A percentile compares a stretch with the other conserved stretches of the same genome.
Conservation (phyloP, 129 eudicot genomes). For the Daucus carota region DH1_v3.0 NC_030383.2:61600501-61601000, state of each 20-base stretch:
- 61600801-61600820: no score
- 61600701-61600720: neutral
- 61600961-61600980: neutral
- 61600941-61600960: neutral
- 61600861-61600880: neutral
- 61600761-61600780: neutral
- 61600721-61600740: slow-evolving; percentile 6
- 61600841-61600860: slow-evolving; percentile 10
- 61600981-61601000: slow-evolving; percentile 17
- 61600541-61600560: no score
- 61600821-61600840: neutral
- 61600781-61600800: neutral
- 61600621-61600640: no score
- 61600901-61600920: neutral
- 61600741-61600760: neutral
- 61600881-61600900: neutral
- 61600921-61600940: neutral
- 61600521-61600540: neutral
- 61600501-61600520: neutral
- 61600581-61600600: no score
- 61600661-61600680: no score
- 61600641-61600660: no score
- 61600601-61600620: no score
- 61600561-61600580: no score
- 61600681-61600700: neutral